Percentiles rank a stretch among this genome's conserved stretches.
phyloP scores from a whole-genome alignment of 345 rosid species.

The Turnera subulata region DNA sequence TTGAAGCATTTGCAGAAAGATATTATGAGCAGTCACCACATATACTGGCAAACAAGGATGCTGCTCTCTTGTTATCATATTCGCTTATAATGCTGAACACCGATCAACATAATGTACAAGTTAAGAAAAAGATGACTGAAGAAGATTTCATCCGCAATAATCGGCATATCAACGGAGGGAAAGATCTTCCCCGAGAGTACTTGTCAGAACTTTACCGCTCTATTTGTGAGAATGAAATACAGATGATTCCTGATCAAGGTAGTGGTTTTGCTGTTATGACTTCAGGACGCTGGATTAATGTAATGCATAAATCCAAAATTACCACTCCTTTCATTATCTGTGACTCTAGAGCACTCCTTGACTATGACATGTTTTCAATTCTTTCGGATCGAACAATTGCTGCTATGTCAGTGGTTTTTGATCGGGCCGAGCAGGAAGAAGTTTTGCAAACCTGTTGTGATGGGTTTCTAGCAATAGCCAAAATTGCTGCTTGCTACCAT shows the following conservation, averaged over 20 bases:
- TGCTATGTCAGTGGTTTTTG: conserved; percentile 71
- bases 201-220: conserved; percentile 63
- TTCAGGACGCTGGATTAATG: conserved; percentile 59
- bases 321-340: conserved; percentile 48
- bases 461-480: conserved; percentile 68
- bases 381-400: conserved; percentile 63
- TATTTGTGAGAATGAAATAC: conserved; percentile 66
- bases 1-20: conserved; percentile 79
- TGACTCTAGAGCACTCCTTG: conserved; percentile 46
- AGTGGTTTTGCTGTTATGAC: conserved; percentile 53
- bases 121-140: conserved; percentile 77
- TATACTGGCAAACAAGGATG: conserved; percentile 54
- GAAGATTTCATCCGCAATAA: conserved; percentile 72
- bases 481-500: conserved; percentile 53
- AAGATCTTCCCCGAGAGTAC: conserved; percentile 67
- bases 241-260: conserved; percentile 64
- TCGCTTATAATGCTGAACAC: conserved; percentile 70
- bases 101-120: conserved; percentile 73
- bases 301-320: conserved; percentile 58
- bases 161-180: conserved; percentile 60
- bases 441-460: conserved; percentile 54
- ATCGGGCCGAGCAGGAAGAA: conserved; percentile 67
- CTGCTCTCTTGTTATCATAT: conserved; percentile 66
- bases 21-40: conserved; percentile 75
- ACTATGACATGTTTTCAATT: conserved; percentile 61